Evolutionary conservation across 225 moss, liverwort and hornwort genomes (phyloP), one percentile per base, ranked within the genome.

Genomic region (Lunularia cruciata): DNA sequence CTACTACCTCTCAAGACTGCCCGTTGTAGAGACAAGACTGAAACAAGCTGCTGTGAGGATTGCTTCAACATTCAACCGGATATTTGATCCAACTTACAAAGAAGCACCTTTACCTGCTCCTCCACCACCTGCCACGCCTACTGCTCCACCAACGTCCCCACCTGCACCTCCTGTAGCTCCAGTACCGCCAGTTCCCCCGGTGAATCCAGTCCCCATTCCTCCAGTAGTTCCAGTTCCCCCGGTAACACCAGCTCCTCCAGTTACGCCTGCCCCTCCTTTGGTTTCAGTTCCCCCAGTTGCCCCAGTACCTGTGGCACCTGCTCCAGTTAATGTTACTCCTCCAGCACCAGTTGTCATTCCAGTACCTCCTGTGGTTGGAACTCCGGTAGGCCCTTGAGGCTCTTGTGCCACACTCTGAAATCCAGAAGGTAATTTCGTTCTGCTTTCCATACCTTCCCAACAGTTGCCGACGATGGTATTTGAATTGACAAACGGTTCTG

Each of bases 51-150:
- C 66, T 28, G 82, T 83, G 18, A 70, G 82, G 56, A 47, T 83
- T 40, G 82, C 82, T 20, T 67, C 82, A 46, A 83, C 82, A 15
- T 67, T 83, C 0, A 83, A 83, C 39, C 56, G 82, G 68, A 67
- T 83, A n/a, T 83, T 83, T 60, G 82, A 83, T 72, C 82, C 82
- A 19, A 16, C 52, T 20, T 75, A 78, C 42, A 4, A 27, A 58
- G 75, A 75, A 64, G 60, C 72, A 22, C 75, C 82, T 5, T 11
- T 47, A 2, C 30, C n/a, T n/a, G n/a, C 60, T 33, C 43, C 75
- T 36, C 20, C 75, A 37, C 66, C 74, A 34, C 32, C 36, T 55
- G 30, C 67, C 36, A 58, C 45, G 14, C 65, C 65, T 34, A 2
- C 14, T 1, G 7, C 43, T 19, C 53, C 43, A 8, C 45, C 70